Evolutionary conservation across 2,329 filamentous ascomycete genomes (phyloP).

Genomic region (Xylariales sp.): DNA sequence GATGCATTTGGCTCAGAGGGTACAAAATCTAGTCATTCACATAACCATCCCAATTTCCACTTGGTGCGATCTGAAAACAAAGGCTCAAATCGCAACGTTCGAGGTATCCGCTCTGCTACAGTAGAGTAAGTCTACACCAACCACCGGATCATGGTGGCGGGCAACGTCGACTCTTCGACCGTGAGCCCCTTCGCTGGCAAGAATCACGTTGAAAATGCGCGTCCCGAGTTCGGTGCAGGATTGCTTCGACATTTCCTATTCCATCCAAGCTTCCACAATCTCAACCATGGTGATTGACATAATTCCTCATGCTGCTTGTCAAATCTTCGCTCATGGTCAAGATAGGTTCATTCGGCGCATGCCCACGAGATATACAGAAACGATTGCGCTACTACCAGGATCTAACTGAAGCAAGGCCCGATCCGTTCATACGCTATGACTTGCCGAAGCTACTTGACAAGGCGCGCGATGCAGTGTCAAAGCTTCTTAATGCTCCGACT

Average conservation of each 20-base stretch:
- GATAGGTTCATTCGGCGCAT: conserved; percentile 73
- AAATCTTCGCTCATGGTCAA: background rate
- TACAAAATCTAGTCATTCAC: no score
- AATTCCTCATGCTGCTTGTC: background rate
- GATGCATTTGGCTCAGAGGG: no score
- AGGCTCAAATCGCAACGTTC: no score
- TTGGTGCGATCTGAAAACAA: no score
- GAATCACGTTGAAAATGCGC: no score
- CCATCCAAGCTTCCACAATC: conserved; percentile 60
- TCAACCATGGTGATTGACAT: conserved; percentile 67
- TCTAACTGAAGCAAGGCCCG: conserved; percentile 62
- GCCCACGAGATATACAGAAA: conserved; percentile 58
- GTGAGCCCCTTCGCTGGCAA: no score
- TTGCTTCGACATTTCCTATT: conserved; percentile 66
- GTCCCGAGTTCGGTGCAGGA: conserved; percentile 42
- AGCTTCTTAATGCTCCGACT: conserved; percentile 59
- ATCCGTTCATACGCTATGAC: conserved; percentile 70
- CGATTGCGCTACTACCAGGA: conserved; percentile 62
- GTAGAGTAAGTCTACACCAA: no score
- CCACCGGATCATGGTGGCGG: no score
- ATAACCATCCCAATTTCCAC: no score
- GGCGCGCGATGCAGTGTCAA: conserved; percentile 59
- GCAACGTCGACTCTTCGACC: no score
- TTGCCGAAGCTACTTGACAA: conserved; percentile 59
- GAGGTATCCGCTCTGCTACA: no score